Evolutionary conservation across 2,329 filamentous ascomycete genomes (phyloP).

Genomic region (Clonostachys rosea): DNA sequence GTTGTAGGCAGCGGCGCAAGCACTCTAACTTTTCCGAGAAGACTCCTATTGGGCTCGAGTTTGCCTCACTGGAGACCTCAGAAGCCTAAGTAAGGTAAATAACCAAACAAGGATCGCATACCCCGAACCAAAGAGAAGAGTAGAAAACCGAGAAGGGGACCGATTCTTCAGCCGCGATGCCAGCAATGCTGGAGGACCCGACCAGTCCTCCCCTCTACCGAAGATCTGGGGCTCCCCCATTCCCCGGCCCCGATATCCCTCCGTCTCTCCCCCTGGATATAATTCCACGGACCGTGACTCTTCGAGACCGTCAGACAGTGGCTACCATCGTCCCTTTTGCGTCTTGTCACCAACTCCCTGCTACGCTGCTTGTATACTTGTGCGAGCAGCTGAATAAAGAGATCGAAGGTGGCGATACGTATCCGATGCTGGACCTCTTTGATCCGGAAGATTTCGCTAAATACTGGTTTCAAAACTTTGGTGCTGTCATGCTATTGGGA

Average conservation of each 20-base stretch:
- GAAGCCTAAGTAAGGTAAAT: not conserved
- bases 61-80: not conserved
- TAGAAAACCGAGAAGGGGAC: too few relatives aligned
- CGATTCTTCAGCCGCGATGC: conserved; percentile 42
- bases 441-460: conserved; percentile 68
- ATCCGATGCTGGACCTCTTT: conserved; percentile 79
- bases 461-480: conserved; percentile 92
- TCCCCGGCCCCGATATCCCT: conserved; percentile 54
- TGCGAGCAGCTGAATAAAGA: conserved; percentile 83
- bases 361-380: conserved; percentile 70
- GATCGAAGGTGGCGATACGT: conserved; percentile 88
- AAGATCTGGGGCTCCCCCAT: conserved; percentile 61
- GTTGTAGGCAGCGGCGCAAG: too few relatives aligned
- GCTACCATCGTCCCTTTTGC: conserved; percentile 82
- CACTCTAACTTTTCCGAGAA: too few relatives aligned
- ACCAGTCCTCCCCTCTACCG: conserved; percentile 66
- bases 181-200: conserved; percentile 75
- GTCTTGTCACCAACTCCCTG: conserved; percentile 71
- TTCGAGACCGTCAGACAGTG: conserved; percentile 78
- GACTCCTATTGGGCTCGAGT: not conserved
- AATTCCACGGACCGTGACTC: conserved; percentile 69
- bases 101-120: conserved; percentile 3
- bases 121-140: too few relatives aligned
- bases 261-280: conserved; percentile 64
- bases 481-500: conserved; percentile 80